A percentile compares a stretch with the other conserved stretches of the same genome.
Conservation (phyloP, 2,329 filamentous ascomycete species). For the Nothophoma quercina region DNA sequence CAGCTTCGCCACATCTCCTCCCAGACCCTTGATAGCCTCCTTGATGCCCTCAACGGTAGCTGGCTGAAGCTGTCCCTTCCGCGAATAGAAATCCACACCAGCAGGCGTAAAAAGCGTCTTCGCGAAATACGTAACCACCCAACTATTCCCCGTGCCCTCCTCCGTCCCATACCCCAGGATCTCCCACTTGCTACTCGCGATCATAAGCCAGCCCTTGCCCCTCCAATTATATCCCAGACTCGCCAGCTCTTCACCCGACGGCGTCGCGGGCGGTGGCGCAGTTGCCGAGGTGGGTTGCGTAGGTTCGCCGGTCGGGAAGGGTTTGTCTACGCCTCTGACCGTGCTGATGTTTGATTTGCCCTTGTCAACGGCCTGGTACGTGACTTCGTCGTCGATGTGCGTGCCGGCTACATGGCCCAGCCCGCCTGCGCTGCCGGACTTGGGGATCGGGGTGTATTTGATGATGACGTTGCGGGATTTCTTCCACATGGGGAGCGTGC, state of each 20-base stretch:
- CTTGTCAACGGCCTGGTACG: constrained; percentile 66
- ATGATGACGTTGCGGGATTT: constrained; percentile 81
- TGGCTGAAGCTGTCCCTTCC: constrained; percentile 64
- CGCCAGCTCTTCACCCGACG: constrained; percentile 47
- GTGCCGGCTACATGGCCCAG: constrained; percentile 24
- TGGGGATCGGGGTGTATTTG: constrained; percentile 65
- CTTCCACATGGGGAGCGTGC: constrained; percentile 72
- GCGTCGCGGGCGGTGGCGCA: background rate
- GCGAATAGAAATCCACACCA: constrained; percentile 79
- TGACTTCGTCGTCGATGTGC: constrained; percentile 74
- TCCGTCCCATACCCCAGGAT: constrained; percentile 76
- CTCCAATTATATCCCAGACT: constrained; percentile 67
- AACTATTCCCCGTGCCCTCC: constrained; percentile 59
- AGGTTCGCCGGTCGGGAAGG: constrained; percentile 33
- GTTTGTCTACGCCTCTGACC: constrained; percentile 71
- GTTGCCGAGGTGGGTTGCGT: background rate
- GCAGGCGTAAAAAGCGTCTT: constrained; percentile 84
- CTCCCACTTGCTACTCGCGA: constrained; percentile 82
- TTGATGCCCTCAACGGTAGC: constrained; percentile 66
- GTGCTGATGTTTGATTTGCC: constrained; percentile 62
- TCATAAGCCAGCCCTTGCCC: constrained; percentile 75
- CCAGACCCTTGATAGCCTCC: constrained; percentile 60
- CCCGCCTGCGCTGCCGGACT: constrained; percentile 11
- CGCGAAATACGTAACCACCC: constrained; percentile 85
- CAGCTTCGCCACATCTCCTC: constrained; percentile 62